Evolutionary conservation across 129 eudicot genomes (phyloP), one percentile per base, ranked within the genome.

Genomic region (Gnaphalium uliginosum): DNA sequence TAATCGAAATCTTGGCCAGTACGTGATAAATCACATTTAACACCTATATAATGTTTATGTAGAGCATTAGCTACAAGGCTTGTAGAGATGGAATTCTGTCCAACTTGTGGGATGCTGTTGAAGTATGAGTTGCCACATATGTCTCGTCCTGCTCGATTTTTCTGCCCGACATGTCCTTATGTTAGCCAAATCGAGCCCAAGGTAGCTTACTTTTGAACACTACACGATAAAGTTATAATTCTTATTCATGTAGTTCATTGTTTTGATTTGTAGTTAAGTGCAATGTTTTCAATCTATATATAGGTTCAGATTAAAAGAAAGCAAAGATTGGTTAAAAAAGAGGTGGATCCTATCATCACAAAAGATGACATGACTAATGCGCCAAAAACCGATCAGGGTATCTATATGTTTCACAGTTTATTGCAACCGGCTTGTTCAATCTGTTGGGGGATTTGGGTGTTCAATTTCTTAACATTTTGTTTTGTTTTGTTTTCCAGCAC

Each of bases 81-180:
- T 53, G 32, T 78, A 53, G 66, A 66, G 58, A 90, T 90, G 97
- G 89, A 89, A 71, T 89, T 89, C 50, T 92, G 98, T 83, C 98
- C 98, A 41, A 77, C 85, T 61, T 89, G 94, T 79, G 93, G 84
- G 61, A 89, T 76, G 78, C 33, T 92, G 80, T 72, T 86, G 79
- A 89, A 84, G 60, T 92, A 84, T 71, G 91, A 89, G 73, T 21
- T 91, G 87, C 97, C 94, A 15, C 23, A 81, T 68, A 69, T 84
- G 85, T 74, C 75, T 58, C 81, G 63, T 10, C 85, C 87, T 57
- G 90, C 90, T 24, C 59, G 89, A 66, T 88, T 92, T 74, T 89
- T 74, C 83, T 90, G 95, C 72, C 94, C 90, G 0, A 82, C 92
- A 0, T 92, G 98, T 73, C 92, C 96, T 1, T 92, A 87, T 79